Evolutionary conservation across 176 grass and related monocot species (phyloP), one percentile per base, ranked within the genome.

Genomic region (Luzula sylvatica): DNA sequence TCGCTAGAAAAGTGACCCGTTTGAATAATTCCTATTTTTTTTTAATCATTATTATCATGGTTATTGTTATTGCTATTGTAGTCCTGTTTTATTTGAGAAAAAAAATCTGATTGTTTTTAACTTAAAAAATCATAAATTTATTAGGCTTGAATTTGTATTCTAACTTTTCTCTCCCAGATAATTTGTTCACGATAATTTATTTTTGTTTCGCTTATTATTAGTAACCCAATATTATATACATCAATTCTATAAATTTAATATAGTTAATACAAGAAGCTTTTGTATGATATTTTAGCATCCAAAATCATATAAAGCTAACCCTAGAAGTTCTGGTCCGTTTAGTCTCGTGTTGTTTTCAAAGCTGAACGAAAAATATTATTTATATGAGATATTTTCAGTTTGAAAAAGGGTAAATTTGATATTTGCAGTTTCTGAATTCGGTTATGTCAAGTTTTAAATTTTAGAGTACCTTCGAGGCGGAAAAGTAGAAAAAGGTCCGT

Each of bases 281-380:
- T 35, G 30, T 35, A 35, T 35, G 30, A 35, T 2, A 35, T 30
- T 15, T 64, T 87, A 98, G 24, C 92, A 98, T 29, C 92, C 92
- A 22, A 86, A 90, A 64, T 87, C 85, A 20, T 98, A 98, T 22
- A 81, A 54, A 38, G 79, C 86, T 54, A 86, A 65, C 26, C 92
- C 92, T 63, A 86, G 86, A 50, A 98, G 81, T 41, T 98, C 92
- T 3, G 92, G 92, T 46, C 92, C 92, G 21, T 98, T 98, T 30
- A 98, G 81, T 50, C 92, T 98, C 68, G 69, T 87, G 68, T 98
- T 98, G 60, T 98, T 90, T 57, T 87, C 72, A 50, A 98, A 98
- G 69, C 92, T 90, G 92, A 23, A 86, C 70, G n/a, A n/a, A n/a
- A n/a, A n/a, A n/a, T n/a, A n/a, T n/a, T n/a, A n/a, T n/a, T n/a